Percentiles rank a stretch among this genome's conserved stretches.
Evolutionary conservation across 768 basidiomycete genomes (phyloP).

Genomic region (Antrodiella citrinella): DNA sequence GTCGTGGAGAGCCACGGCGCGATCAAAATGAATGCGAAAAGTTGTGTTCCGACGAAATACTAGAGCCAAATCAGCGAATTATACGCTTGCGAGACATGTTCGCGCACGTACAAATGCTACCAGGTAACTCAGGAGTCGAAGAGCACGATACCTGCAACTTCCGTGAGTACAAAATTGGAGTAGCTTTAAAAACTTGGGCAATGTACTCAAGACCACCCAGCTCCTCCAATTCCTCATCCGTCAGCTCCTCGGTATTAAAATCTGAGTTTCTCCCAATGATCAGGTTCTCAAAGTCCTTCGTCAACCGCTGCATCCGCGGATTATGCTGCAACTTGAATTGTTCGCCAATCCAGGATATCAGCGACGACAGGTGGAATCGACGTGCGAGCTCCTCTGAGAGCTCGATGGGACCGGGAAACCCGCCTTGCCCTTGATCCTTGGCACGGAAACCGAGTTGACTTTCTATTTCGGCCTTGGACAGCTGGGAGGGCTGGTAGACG

Average conservation of each 20-base stretch:
- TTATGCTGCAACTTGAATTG: too few relatives aligned
- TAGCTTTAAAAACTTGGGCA: too few relatives aligned
- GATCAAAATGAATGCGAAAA: constrained; percentile 48
- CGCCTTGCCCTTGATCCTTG: constrained; percentile 35
- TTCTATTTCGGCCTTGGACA: not conserved
- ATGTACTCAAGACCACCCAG: constrained; percentile 70
- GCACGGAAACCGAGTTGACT: constrained; percentile 11
- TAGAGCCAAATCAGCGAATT: constrained; percentile 23
- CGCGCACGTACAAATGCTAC: constrained; percentile 33
- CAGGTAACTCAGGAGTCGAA: constrained; percentile 43
- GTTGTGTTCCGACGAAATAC: constrained; percentile 58
- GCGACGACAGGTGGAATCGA: not conserved
- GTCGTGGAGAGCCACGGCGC: constrained; percentile 50
- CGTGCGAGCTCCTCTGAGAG: not conserved
- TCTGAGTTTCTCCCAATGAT: constrained; percentile 54
- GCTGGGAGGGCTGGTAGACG: constrained; percentile 20
- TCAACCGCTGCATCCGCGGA: constrained; percentile 29
- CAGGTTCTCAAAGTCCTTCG: constrained; percentile 27
- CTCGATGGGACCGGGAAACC: constrained; percentile 38
- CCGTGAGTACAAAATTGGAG: too few relatives aligned
- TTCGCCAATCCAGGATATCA: not conserved
- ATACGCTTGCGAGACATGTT: too few relatives aligned
- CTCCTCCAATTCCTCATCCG: constrained; percentile 60
- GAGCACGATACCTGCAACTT: constrained; percentile 30
- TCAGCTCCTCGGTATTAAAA: constrained; percentile 45